Percentiles rank a stretch among this genome's conserved stretches.
Conservation (phyloP, 768 basidiomycete species). For the Chalciporus sphaerocephalus region DNA sequence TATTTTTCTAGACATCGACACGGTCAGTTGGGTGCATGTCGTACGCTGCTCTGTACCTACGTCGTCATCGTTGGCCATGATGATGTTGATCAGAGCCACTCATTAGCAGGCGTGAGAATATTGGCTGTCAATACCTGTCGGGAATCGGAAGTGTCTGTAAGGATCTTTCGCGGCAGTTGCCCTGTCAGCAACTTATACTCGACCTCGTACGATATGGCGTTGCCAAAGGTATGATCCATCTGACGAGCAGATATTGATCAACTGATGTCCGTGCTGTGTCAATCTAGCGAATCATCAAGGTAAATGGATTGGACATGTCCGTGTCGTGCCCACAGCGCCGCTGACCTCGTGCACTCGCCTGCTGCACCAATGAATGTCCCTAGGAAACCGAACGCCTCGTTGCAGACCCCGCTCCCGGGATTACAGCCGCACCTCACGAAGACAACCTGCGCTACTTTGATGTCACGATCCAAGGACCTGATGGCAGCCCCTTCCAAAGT, state of each 20-base stretch:
- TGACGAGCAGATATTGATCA: neutral
- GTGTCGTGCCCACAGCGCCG: slow-evolving; percentile 16
- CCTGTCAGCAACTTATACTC: slow-evolving; percentile 5
- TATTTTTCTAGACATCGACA: slow-evolving; percentile 7
- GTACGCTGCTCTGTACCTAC: slow-evolving; percentile 10
- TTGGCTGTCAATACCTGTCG: slow-evolving; percentile 5
- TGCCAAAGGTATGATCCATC: slow-evolving; percentile 32
- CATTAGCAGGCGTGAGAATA: slow-evolving; percentile 19
- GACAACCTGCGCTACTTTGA: slow-evolving; percentile 99
- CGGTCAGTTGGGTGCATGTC: neutral
- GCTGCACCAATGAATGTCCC: slow-evolving; percentile 4
- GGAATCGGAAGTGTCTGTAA: slow-evolving; percentile 11
- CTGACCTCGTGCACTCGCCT: slow-evolving; percentile 17
- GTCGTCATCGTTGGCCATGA: slow-evolving; percentile 19
- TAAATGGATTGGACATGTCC: slow-evolving; percentile 17
- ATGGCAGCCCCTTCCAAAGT: slow-evolving; percentile 90
- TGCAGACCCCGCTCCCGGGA: slow-evolving; percentile 95
- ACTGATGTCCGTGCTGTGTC: slow-evolving; percentile 7
- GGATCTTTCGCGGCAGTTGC: neutral
- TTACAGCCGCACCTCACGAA: slow-evolving; percentile 91
- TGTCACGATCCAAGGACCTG: slow-evolving; percentile 93
- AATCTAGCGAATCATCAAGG: slow-evolving; percentile 52
- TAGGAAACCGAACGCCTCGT: slow-evolving; percentile 98
- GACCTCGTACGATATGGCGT: slow-evolving; percentile 28
- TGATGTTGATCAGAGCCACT: neutral